phyloP scores from a whole-genome alignment of 768 basidiomycete genomes.

The Amanita exitialis region DNA sequence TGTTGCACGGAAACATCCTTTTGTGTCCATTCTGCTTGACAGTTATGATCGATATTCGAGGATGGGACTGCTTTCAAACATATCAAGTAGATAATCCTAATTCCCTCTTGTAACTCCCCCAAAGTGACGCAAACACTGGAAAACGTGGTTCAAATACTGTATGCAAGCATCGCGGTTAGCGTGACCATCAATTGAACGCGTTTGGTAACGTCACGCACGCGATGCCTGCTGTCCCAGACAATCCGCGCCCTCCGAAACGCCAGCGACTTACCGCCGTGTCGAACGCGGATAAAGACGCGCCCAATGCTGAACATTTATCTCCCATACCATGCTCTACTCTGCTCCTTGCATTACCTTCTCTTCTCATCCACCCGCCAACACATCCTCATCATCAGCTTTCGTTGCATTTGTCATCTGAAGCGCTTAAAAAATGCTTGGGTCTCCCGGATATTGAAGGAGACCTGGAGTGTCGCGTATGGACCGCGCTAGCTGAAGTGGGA shows the following conservation, averaged over 20 bases:
- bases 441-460: slow-evolving; percentile 40
- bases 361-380: slow-evolving; percentile 57
- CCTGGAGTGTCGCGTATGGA: slow-evolving; percentile 65
- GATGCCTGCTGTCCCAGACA: not conserved
- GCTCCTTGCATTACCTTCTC: slow-evolving; percentile 49
- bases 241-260: slow-evolving; percentile 9
- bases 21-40: too few relatives aligned
- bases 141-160: too few relatives aligned
- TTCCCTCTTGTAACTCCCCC: too few relatives aligned
- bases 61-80: too few relatives aligned
- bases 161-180: too few relatives aligned
- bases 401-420: slow-evolving; percentile 42
- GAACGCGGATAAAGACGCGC: not conserved
- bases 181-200: not conserved
- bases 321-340: slow-evolving; percentile 31
- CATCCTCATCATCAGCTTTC: slow-evolving; percentile 46
- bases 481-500: slow-evolving; percentile 59
- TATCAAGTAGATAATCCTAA: too few relatives aligned
- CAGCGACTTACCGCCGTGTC: slow-evolving; percentile 1
- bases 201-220: slow-evolving; percentile 5
- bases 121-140: too few relatives aligned
- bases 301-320: not conserved
- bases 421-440: slow-evolving; percentile 45
- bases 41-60: too few relatives aligned
- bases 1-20: too few relatives aligned